Conservation (phyloP, 352 stramenopile genomes). For the Pythium sukuiense region DNA sequence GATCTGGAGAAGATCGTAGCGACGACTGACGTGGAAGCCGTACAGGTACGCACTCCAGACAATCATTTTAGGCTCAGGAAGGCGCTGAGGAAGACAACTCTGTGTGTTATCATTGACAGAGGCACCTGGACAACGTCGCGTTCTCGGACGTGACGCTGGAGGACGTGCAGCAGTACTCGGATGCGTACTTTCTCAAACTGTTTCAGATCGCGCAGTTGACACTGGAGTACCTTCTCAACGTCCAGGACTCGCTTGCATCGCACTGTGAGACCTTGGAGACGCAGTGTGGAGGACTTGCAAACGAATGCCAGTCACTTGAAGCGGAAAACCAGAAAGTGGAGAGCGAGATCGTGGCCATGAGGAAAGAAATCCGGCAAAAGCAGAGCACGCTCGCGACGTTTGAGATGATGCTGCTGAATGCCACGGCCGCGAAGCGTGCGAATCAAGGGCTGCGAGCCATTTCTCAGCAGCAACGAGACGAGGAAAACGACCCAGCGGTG, state of each 20-base stretch:
- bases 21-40: conserved; percentile 74
- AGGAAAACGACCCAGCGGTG: conserved; percentile 24
- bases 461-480: conserved; percentile 9
- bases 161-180: conserved; percentile 83
- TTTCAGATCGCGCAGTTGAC: conserved; percentile 87
- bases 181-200: conserved; percentile 84
- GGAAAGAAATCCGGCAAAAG: conserved; percentile 79
- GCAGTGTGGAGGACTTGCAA: conserved; percentile 62
- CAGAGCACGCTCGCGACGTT: conserved; percentile 81
- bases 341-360: conserved; percentile 56
- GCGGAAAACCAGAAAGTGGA: conserved; percentile 62
- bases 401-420: conserved; percentile 77
- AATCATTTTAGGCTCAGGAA: no score
- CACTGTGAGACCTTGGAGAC: conserved; percentile 67
- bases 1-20: conserved; percentile 72
- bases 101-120: conserved; percentile 23
- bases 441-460: not conserved
- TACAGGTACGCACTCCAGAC: conserved; percentile 38
- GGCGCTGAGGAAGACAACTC: no score
- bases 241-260: conserved; percentile 76
- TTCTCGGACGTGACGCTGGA: conserved; percentile 84
- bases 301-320: conserved; percentile 65
- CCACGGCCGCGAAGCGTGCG: conserved; percentile 32
- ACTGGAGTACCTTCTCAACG: conserved; percentile 80
- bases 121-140: conserved; percentile 75